These are phyloP conservation scores for Hygrophorus russula DNA, from an alignment of 768 basidiomycete genomes.

Conservation along the genomic window DNA sequence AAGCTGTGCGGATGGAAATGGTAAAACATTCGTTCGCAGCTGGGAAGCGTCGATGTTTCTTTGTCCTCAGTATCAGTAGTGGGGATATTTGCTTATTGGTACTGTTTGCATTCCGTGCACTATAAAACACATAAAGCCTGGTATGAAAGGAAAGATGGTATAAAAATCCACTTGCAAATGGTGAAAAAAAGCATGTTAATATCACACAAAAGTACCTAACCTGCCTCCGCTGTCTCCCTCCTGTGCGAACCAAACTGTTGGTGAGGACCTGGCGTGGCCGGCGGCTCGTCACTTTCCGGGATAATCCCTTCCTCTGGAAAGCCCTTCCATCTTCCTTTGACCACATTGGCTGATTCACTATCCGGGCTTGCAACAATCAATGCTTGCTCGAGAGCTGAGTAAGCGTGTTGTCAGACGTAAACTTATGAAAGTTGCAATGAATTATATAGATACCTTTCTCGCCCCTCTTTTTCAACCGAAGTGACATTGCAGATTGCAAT, in stretches of 20 bases:
- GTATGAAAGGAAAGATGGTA: too few species aligned
- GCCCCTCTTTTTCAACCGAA: conserved; percentile 82
- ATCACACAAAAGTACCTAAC: neutral
- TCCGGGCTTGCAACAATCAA: conserved; percentile 19
- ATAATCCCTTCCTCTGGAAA: conserved; percentile 21
- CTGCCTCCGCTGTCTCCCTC: conserved; percentile 17
- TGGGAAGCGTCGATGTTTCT: too few species aligned
- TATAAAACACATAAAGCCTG: too few species aligned
- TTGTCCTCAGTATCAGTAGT: too few species aligned
- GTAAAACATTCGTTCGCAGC: too few species aligned
- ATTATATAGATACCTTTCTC: conserved; percentile 48
- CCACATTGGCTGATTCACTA: conserved; percentile 14
- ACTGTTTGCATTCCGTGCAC: too few species aligned
- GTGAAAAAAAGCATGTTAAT: too few species aligned
- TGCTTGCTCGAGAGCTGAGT: conserved; percentile 22
- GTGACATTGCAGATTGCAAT: conserved; percentile 68
- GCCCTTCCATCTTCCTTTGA: conserved; percentile 22
- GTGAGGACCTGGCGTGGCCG: conserved; percentile 18
- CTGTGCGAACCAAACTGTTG: conserved; percentile 16
- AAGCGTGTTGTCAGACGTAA: neutral
- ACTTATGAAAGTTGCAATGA: neutral
- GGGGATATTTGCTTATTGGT: too few species aligned
- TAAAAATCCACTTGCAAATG: too few species aligned
- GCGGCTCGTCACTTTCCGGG: conserved; percentile 23
- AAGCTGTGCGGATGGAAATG: too few species aligned